Base-by-base conservation (phyloP, 495 filamentous ascomycete genomes). In the Talaromyces liani region DNA sequence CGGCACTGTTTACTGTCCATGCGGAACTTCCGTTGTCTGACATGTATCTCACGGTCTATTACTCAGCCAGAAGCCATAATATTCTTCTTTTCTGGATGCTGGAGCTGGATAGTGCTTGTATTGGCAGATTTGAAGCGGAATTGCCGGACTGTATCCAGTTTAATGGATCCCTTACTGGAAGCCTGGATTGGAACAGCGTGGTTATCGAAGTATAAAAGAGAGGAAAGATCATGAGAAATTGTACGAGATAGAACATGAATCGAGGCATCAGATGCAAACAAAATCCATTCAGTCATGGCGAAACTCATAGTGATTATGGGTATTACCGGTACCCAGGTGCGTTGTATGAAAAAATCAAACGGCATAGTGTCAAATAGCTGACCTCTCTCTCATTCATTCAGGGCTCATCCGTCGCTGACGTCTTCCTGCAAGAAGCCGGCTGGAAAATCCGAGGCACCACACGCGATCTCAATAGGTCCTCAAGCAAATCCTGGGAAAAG, bases 281-380 rank as follows among this genome's bases (percentile, higher is more conserved):
- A n/a, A 45, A 16, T 10, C 4, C 16, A 49, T 49, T 1, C 6
- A 49, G n/a, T 20, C 45, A 59, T 59, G 56, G 39, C 31, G 8
- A 79, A 78, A 60, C 62, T 78, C 60, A 75, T 83, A 58, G 75
- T 73, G 20, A 68, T 83, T 45, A 73, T 84, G 31, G 79, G 82
- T 29, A 72, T 75, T 63, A 83, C 81, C 1, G 82, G 72, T 9
- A 67, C 59, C 22, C 72, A 73, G 55, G 45, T 20, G 8, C 8
- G 45, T 49, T 49, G 6, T 1, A 6, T 8, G n/a, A 49, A 20
- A 22, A 18, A 20, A 7, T 16, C n/a, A 49, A 24, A 20, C 1
- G n/a, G 4, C 0, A 49, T n/a, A 47, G n/a, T 8, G 6, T 7
- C 33, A 36, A 12, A 10, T 36, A 7, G 14, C 39, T 45, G n/a